Evolutionary conservation across 2,329 filamentous ascomycete species (phyloP), one percentile per base, ranked within the genome.

Genomic region (Fusarium buxicola): DNA sequence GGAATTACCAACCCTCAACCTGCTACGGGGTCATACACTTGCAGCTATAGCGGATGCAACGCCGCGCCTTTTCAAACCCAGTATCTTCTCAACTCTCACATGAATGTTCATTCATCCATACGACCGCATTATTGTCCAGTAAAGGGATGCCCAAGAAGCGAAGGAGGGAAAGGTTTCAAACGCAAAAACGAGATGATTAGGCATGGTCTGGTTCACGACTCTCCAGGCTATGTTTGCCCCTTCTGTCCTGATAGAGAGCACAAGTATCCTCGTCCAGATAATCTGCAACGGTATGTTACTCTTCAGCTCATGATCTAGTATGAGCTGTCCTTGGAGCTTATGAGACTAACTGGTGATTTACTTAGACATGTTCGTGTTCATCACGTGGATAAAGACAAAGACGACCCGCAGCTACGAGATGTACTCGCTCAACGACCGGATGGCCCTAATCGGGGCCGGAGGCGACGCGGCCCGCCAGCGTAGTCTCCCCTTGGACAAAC

Each of bases 191-290:
- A 90, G 73, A 89, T 90, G 88, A 90, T 90, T 41, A 78, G 88
- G 25, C 88, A 90, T 72, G 94, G 94, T 1, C 84, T 98, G 4
- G 95, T 98, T 5, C 95, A 99, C 72, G 90, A 93, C 65, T 96
- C 92, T 8, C 95, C 95, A 2, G 94, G 94, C 58, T 99, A 98
- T 72, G 89, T 97, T 27, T 99, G 95, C 75, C 95, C 95, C 0
- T 98, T 97, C 73, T 99, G 95, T 75, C 91, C 92, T 2, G 93
- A 97, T 71, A 85, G 93, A 66, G 93, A 97, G 74, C 94, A 97
- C 76, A 94, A 91, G 73, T 98, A 98, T 75, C 95, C 95, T 6
- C 84, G 95, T 68, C 95, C 95, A 30, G 95, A 99, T 75, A 98
- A 98, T 81, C 80, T 99, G 53, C 94, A 97, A 80, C 88, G 94